Evolutionary conservation across 108 stramenopile species (phyloP), one percentile per base, ranked within the genome.

Genomic region (Bacterosira constricta): DNA sequence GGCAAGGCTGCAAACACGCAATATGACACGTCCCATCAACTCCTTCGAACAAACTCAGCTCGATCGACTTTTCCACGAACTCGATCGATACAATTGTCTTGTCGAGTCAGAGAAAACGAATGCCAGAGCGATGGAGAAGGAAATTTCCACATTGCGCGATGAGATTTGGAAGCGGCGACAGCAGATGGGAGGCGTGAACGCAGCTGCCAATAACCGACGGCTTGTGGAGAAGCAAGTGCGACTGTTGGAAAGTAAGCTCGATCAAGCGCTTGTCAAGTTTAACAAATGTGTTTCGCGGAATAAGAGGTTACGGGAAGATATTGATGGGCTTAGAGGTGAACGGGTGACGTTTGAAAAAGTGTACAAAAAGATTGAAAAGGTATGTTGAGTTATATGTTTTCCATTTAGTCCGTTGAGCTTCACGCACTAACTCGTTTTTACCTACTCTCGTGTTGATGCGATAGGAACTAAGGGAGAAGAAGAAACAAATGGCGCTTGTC

Each of bases 231-330:
- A 94, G 73, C 91, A 93, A 73, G 86, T 90, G 12, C 64, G 73
- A 7, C 85, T 93, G 34, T 71, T 94, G 36, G 94, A 95, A 65
- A 91, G 90, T 62, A 73, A 88, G n/a, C 69, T 95, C n/a, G 93
- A 95, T 66, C 91, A 95, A 69, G 86, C 92, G 7, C 77, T 94
- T 25, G 81, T 90, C 17, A 95, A 94, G 75, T 94, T 94, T 47
- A 95, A 95, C 77, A 88, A 92, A 63, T 58, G 63, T 42, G 81
- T 95, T 12, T 86, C 92, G 27, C 69, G 78, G 17, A 95, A 95
- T 69, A 90, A 91, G 63, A 46, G 54, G n/a, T 63, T 94, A 21
- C 83, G 94, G n/a, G 75, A 88, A 46, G 72, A 89, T 29, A 95
- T 95, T 63, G 94, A 95, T 72, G 80, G 87, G 42, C 76, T 95